Evolutionary conservation across 2,329 filamentous ascomycete genomes (phyloP), one percentile per base, ranked within the genome.

Genomic region (Clarireedia hainanense): DNA sequence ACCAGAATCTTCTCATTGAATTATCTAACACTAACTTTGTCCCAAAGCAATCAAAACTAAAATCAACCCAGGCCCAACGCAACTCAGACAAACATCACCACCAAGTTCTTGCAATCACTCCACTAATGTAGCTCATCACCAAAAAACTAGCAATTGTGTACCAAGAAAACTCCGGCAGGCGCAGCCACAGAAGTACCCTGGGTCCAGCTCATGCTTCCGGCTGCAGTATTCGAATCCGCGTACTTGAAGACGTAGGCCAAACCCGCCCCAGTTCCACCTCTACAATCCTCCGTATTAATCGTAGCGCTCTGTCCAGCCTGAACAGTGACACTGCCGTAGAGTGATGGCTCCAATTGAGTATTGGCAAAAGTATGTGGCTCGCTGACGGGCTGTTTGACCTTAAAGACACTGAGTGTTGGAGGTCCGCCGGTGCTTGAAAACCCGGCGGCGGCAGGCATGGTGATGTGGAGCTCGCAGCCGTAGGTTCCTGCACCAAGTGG

Each of bases 101-200:
- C 15, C 15, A 7, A n/a, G 4, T 1, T 12, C 39, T 5, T 17
- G 3, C 39, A 42, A 10, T 7, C 39, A 42, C 14, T 17, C 39
- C 15, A 20, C 39, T 12, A 34, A 14, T 34, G 30, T 12, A 34
- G n/a, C 39, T 1, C 49, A 1, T 10, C 30, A 10, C 36, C 39
- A 7, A 15, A 12, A 17, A 47, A 10, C n/a, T 58, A 61, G 47
- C 58, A 61, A 43, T 56, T 54, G 51, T 60, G 57, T 10, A 45
- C 57, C 49, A 61, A 56, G 52, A 58, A 61, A 30, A 60, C 53
- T 3, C 58, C 58, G 14, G 23, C 34, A 42, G 49, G 27, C 10
- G 56, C 58, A 10, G 45, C 46, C 27, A n/a, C 37, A 50, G 57
- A 55, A 27, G 55, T 23, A 50, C 56, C 56, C n/a, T 61, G 49